A percentile compares a stretch with the other conserved stretches of the same genome.
Evolutionary conservation across 1,139 yeast species (phyloP).

Genomic region (Candida buenavistaensis): DNA sequence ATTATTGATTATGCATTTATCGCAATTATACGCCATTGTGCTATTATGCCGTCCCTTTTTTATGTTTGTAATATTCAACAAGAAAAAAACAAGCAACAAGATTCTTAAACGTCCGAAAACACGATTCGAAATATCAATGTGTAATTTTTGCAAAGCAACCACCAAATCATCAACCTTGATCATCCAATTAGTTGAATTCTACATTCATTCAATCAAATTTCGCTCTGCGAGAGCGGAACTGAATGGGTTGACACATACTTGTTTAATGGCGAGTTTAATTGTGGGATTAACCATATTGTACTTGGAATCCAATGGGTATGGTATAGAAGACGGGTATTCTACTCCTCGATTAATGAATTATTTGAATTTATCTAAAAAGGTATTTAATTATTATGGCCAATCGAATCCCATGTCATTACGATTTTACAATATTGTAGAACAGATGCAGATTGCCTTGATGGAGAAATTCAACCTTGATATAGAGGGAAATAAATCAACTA

Average conservation of each 20-base stretch:
- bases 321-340: constrained; percentile 12
- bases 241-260: constrained; percentile 14
- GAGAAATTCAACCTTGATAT: constrained; percentile 10
- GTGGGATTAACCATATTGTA: constrained; percentile 15
- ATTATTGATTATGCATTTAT: constrained; percentile 34
- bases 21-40: constrained; percentile 39
- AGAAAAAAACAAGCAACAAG: constrained; percentile 5
- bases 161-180: constrained; percentile 17
- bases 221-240: constrained; percentile 16
- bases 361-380: constrained; percentile 13
- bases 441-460: constrained; percentile 15
- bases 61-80: constrained; percentile 21
- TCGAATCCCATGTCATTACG: constrained; percentile 13
- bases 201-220: constrained; percentile 12
- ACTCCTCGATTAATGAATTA: constrained; percentile 12
- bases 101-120: constrained; percentile 10
- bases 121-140: constrained; percentile 14
- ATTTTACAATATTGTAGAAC: constrained; percentile 12
- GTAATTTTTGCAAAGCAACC: constrained; percentile 17
- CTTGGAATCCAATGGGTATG: constrained; percentile 10
- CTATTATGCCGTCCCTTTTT: constrained; percentile 47
- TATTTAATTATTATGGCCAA: constrained; percentile 14
- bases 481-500: neutral
- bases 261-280: constrained; percentile 16
- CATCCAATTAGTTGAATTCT: constrained; percentile 17